Conservation (phyloP, 345 rosid species). For the Crucihimalaya himalaica region DNA sequence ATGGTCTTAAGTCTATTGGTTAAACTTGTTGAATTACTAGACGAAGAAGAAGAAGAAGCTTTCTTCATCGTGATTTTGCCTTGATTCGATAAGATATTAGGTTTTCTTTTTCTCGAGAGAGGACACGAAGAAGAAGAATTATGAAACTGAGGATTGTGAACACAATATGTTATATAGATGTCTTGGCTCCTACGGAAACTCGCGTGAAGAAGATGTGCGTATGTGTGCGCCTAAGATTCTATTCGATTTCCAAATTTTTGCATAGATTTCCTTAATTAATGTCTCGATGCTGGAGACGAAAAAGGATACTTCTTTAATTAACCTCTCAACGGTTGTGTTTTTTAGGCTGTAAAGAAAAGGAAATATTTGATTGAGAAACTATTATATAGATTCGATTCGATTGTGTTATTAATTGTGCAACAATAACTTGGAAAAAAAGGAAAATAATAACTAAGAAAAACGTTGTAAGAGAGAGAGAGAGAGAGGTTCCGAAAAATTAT, state of each 20-base stretch:
- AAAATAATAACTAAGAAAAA: neutral
- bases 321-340: neutral
- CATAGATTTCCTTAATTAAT: neutral
- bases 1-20: conserved; percentile 25
- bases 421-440: neutral
- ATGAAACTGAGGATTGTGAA: neutral
- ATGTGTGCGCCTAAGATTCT: neutral
- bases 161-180: neutral
- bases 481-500: no score
- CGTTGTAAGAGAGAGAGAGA: no score
- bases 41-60: conserved; percentile 11
- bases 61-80: conserved; percentile 3
- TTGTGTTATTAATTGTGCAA: neutral
- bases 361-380: neutral
- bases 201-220: neutral
- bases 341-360: neutral
- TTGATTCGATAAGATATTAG: conserved; percentile 15
- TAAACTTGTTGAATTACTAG: conserved; percentile 17
- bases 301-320: neutral
- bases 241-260: conserved; percentile 10
- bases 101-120: neutral
- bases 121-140: no score
- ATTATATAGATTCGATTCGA: neutral
- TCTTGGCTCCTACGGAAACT: neutral
- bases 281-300: neutral